Conservation (phyloP, 148 eudicot species). For the Vaccinium corymbosum region DNA sequence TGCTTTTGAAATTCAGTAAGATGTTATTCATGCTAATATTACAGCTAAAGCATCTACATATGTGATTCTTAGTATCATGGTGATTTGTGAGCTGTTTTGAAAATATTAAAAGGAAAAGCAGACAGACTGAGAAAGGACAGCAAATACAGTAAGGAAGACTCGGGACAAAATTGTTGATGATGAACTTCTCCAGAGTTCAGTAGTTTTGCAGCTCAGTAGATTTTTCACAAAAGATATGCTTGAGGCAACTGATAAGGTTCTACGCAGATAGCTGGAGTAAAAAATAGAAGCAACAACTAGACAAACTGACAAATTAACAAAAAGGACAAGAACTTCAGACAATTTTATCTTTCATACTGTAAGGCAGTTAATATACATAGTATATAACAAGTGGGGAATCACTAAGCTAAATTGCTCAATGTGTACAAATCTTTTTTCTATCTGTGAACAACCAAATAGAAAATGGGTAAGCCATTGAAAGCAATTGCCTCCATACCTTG, state of each 20-base stretch:
- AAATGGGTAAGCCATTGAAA: background rate
- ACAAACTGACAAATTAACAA: background rate
- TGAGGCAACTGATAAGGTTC: background rate
- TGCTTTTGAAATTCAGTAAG: background rate
- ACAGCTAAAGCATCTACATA: background rate
- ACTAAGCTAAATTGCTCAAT: background rate
- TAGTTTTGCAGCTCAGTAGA: background rate
- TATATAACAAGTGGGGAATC: background rate
- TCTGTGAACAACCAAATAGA: background rate
- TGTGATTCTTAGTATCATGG: background rate
- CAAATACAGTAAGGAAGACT: background rate
- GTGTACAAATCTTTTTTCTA: background rate
- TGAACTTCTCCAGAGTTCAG: background rate
- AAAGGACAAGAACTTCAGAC: background rate
- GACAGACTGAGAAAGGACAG: background rate
- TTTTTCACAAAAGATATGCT: background rate
- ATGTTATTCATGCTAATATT: background rate
- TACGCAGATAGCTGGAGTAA: background rate
- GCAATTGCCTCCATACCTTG: constrained; percentile 32
- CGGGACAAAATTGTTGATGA: background rate
- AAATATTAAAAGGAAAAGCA: constrained; percentile 5
- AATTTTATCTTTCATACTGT: background rate
- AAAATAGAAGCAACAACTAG: background rate
- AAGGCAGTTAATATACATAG: background rate
- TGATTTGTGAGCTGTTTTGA: background rate